These are phyloP conservation scores for Lithohypha guttulata DNA, from an alignment of 2,329 filamentous ascomycete genomes.

Conservation along the genomic window DNA sequence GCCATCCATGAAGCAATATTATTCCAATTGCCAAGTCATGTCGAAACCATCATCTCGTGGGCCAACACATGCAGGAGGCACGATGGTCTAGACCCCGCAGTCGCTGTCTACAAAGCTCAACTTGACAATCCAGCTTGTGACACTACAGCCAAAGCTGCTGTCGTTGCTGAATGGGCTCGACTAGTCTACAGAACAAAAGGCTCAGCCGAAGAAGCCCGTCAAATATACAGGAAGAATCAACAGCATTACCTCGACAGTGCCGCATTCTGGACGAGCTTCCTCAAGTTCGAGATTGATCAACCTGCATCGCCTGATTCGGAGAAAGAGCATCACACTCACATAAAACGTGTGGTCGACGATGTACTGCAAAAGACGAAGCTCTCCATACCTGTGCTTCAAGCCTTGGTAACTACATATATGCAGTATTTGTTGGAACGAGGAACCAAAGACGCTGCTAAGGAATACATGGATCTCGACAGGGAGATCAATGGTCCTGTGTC, in stretches of 20 bases:
- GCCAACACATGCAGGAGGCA: slow-evolving; percentile 80
- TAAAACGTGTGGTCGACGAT: slow-evolving; percentile 64
- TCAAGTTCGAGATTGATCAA: slow-evolving; percentile 80
- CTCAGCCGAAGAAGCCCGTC: slow-evolving; percentile 66
- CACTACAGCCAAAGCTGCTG: slow-evolving; percentile 69
- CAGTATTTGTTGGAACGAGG: slow-evolving; percentile 73
- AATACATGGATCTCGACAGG: slow-evolving; percentile 71
- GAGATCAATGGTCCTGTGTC: slow-evolving; percentile 64
- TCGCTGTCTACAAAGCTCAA: slow-evolving; percentile 70
- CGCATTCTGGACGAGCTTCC: slow-evolving; percentile 81
- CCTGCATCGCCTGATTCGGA: slow-evolving; percentile 58
- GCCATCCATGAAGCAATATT: slow-evolving; percentile 79
- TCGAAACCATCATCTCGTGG: slow-evolving; percentile 79
- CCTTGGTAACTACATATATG: slow-evolving; percentile 69
- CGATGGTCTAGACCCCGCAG: slow-evolving; percentile 69
- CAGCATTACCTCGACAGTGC: slow-evolving; percentile 77
- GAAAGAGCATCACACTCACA: slow-evolving; percentile 54
- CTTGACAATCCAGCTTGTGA: slow-evolving; percentile 64
- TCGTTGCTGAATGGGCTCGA: slow-evolving; percentile 80
- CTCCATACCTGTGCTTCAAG: slow-evolving; percentile 55
- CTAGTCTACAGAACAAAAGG: slow-evolving; percentile 83
- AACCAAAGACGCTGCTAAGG: slow-evolving; percentile 71
- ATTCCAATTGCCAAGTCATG: slow-evolving; percentile 62
- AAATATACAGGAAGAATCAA: slow-evolving; percentile 70
- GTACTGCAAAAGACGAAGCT: slow-evolving; percentile 66